Evolutionary conservation across 129 eudicot species (phyloP).

Genomic region (Lonicera japonica): DNA sequence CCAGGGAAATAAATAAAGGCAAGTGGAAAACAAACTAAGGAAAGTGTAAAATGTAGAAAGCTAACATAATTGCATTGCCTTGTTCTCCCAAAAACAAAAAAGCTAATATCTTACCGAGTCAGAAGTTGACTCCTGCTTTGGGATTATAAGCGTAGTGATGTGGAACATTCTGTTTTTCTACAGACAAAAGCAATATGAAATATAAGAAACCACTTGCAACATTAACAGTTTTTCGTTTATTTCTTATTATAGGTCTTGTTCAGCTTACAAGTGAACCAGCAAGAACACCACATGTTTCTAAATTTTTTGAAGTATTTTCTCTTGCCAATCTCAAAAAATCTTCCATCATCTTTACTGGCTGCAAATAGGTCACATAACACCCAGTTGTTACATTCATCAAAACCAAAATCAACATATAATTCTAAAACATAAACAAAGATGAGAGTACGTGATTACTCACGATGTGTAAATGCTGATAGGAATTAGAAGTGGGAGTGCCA

Average conservation of each 20-base stretch:
- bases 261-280: constrained; percentile 87
- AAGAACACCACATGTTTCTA: constrained; percentile 97
- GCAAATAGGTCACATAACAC: constrained; percentile 17
- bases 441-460: constrained; percentile 35
- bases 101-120: constrained; percentile 62
- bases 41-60: background rate
- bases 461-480: constrained; percentile 89
- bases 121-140: constrained; percentile 97
- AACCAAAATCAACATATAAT: background rate
- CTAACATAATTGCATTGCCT: background rate
- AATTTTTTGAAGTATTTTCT: constrained; percentile 67
- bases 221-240: background rate
- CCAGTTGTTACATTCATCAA: constrained; percentile 5
- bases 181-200: constrained; percentile 16
- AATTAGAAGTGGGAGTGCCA: constrained; percentile 42
- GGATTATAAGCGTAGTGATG: constrained; percentile 76
- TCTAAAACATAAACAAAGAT: background rate
- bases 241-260: background rate
- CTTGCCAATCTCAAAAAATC: constrained; percentile 85
- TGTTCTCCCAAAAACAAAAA: background rate
- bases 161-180: constrained; percentile 91
- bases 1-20: no score
- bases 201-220: constrained; percentile 12
- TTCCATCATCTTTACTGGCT: constrained; percentile 94
- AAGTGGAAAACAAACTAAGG: no score